Percentiles rank a stretch among this genome's conserved stretches.
phyloP scores from a whole-genome alignment of 2,329 filamentous ascomycete genomes.

The Diaporthe citrichinensis region DNA sequence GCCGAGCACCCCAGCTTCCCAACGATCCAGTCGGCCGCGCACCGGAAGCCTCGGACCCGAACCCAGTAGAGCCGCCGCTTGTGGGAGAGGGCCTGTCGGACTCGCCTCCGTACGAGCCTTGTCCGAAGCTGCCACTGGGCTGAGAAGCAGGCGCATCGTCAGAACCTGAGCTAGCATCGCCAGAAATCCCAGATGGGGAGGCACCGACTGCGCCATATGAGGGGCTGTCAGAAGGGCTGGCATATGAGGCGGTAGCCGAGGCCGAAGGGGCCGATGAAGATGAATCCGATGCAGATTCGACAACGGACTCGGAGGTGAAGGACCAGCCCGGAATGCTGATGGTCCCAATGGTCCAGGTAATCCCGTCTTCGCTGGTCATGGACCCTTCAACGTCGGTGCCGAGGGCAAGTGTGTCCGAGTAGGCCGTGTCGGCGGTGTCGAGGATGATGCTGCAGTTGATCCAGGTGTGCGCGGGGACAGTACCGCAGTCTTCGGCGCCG shows the following conservation, averaged over 20 bases:
- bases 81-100: background rate
- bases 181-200: background rate
- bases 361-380: slow-evolving; percentile 38
- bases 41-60: background rate
- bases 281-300: background rate
- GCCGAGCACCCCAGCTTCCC: slow-evolving; percentile 12
- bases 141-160: background rate
- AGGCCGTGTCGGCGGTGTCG: slow-evolving; percentile 34
- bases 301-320: slow-evolving; percentile 28
- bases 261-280: background rate
- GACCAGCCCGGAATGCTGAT: slow-evolving; percentile 36
- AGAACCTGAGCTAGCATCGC: background rate
- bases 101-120: background rate
- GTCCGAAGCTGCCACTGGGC: background rate
- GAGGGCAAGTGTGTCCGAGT: slow-evolving; percentile 38
- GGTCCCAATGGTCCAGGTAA: slow-evolving; percentile 39
- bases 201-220: background rate
- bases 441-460: slow-evolving; percentile 40
- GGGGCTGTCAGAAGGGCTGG: background rate
- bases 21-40: slow-evolving; percentile 13
- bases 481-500: slow-evolving; percentile 83
- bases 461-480: slow-evolving; percentile 39
- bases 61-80: background rate
- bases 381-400: slow-evolving; percentile 35
- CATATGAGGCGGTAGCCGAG: background rate